Conservation (phyloP, 2,329 filamentous ascomycete species). For the Trichoderma asperellum region DNA sequence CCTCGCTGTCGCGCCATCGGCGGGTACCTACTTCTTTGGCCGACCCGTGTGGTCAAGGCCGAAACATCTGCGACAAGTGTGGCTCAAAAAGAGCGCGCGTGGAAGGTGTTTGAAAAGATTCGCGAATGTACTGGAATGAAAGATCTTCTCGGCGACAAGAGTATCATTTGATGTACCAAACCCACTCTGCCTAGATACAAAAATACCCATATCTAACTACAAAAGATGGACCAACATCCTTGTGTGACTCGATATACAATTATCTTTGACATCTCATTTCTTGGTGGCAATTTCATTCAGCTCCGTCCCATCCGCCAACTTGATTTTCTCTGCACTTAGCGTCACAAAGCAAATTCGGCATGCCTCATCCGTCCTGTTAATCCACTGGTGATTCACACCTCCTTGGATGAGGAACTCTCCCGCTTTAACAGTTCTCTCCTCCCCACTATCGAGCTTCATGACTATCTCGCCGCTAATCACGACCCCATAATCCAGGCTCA, state of each 20-base stretch:
- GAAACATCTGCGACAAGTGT: slow-evolving; percentile 31
- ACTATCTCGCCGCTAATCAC: slow-evolving; percentile 48
- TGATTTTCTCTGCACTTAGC: slow-evolving; percentile 47
- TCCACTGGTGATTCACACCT: slow-evolving; percentile 51
- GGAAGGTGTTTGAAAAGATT: slow-evolving; percentile 43
- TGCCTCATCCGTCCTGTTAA: slow-evolving; percentile 44
- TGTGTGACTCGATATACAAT: background rate
- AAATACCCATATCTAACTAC: background rate
- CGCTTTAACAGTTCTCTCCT: slow-evolving; percentile 42
- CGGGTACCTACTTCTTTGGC: slow-evolving; percentile 46
- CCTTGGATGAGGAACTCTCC: slow-evolving; percentile 49
- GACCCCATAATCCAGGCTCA: slow-evolving; percentile 47
- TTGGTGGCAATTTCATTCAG: slow-evolving; percentile 41
- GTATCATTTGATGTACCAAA: slow-evolving; percentile 30
- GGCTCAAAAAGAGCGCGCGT: slow-evolving; percentile 38
- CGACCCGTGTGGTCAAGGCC: slow-evolving; percentile 43
- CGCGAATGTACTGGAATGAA: slow-evolving; percentile 48
- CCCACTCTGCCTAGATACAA: background rate
- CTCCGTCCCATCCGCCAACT: slow-evolving; percentile 42
- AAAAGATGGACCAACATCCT: background rate
- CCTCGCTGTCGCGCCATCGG: slow-evolving; percentile 42
- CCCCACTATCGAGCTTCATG: slow-evolving; percentile 46
- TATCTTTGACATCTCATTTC: background rate
- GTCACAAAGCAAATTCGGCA: slow-evolving; percentile 48
- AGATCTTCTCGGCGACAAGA: slow-evolving; percentile 38